Evolutionary conservation across 2,329 filamentous ascomycete species (phyloP), one percentile per base, ranked within the genome.

Genomic region (Ascosphaera apis): DNA sequence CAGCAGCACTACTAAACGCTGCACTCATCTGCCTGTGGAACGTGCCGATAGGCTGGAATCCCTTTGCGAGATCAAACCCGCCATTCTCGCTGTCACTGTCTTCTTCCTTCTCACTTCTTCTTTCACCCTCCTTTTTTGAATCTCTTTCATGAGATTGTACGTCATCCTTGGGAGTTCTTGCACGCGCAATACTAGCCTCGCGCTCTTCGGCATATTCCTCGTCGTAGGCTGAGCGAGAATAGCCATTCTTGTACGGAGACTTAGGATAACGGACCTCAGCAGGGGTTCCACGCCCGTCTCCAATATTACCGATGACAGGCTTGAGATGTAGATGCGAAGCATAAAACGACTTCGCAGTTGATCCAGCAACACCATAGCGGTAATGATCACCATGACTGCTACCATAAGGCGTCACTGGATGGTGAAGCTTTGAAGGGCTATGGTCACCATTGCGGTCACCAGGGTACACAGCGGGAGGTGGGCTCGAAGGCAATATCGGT

Each of bases 61-160:
- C 59, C 40, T 58, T 62, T 36, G 58, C 57, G 35, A 63, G 51
- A 45, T 63, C 61, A 42, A 64, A 62, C 7, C 57, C 59, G 21
- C 45, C 53, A 16, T 47, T 50, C 21, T 55, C 54, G 8, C 57
- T 47, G 7, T 49, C 58, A 4, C 56, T 57, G 1, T 51, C 53
- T 4, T 58, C 55, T 2, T 39, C 39, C 31, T 42, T 34, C 13
- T 40, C 41, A 33, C 39, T 40, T 12, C 34, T 39, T 2, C 40
- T 37, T 16, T 40, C 39, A 19, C 37, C 33, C 17, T 40, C 40
- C 13, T 42, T 38, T 35, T 31, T 34, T 31, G 31, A 28, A 11
- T 15, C 18, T 15, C 25, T 38, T 38, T 25, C 21, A 12, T 31
- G 5, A 25, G 15, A 27, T 27, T 11, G 33, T 33, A 16, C 9